These are phyloP conservation scores for Rossbeevera mucosa DNA, from an alignment of 768 basidiomycete species.

Conservation along the genomic window DNA sequence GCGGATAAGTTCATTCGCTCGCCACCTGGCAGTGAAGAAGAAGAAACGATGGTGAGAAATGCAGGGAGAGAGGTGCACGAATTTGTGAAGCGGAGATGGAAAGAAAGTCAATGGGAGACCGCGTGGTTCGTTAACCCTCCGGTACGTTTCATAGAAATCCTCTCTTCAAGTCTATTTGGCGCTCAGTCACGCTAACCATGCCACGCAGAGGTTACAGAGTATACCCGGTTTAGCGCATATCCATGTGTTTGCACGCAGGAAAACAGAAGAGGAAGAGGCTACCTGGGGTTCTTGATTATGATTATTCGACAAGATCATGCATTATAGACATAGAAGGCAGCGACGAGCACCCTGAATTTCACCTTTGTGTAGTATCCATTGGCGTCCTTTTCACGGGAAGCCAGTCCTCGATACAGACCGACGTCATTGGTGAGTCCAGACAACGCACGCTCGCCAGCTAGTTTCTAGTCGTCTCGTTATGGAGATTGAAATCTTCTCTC, in stretches of 20 bases:
- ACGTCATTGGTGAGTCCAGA: background rate
- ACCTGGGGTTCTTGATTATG: constrained; percentile 14
- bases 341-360: background rate
- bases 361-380: background rate
- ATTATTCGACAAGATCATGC: background rate
- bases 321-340: constrained; percentile 7
- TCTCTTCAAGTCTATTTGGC: background rate
- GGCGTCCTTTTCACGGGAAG: background rate
- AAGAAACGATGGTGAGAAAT: constrained; percentile 44
- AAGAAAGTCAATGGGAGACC: constrained; percentile 76
- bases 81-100: constrained; percentile 66
- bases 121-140: constrained; percentile 91
- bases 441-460: background rate
- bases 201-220: constrained; percentile 68
- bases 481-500: background rate
- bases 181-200: background rate
- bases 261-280: constrained; percentile 27
- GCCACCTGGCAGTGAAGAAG: constrained; percentile 45
- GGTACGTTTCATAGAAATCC: constrained; percentile 38
- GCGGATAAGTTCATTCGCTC: constrained; percentile 56
- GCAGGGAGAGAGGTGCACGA: constrained; percentile 56
- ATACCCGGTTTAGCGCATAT: constrained; percentile 77
- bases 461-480: background rate
- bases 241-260: constrained; percentile 78
- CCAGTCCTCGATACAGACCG: background rate